Percentiles rank a stretch among this genome's conserved stretches.
These are phyloP conservation scores for Cercophora samala DNA, from an alignment of 495 filamentous ascomycete genomes.

Conservation along the genomic window DNA sequence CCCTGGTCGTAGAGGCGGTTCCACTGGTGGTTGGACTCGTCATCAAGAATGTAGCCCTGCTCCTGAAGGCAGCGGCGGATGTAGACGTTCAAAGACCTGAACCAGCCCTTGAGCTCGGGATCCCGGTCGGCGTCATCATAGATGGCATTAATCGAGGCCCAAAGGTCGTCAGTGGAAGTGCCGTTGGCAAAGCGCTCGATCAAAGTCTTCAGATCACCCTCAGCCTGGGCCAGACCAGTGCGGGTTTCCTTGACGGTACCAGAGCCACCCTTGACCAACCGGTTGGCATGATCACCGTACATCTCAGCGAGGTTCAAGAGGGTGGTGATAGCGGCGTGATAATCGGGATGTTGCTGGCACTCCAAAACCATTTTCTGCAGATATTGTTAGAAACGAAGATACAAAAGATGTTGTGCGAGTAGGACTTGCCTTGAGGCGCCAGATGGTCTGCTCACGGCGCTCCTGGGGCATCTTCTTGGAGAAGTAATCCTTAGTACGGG, in stretches of 20 bases:
- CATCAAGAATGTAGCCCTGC: constrained; percentile 86
- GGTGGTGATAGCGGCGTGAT: constrained; percentile 83
- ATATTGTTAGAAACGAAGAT: constrained; percentile 17
- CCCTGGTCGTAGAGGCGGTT: constrained; percentile 81
- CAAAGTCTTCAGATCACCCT: constrained; percentile 79
- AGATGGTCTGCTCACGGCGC: constrained; percentile 88
- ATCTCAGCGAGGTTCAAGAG: constrained; percentile 79
- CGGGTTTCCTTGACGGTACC: constrained; percentile 68
- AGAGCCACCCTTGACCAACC: constrained; percentile 57
- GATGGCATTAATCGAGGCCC: constrained; percentile 79
- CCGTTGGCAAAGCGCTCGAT: constrained; percentile 95
- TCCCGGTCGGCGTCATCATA: constrained; percentile 91
- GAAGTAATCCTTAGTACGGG: constrained; percentile 68
- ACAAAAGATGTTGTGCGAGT: background rate
- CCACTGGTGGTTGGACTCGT: constrained; percentile 78
- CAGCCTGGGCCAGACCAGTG: constrained; percentile 61
- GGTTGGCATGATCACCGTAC: constrained; percentile 73
- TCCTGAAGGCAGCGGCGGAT: constrained; percentile 81
- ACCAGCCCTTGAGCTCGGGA: constrained; percentile 85
- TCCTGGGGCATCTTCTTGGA: constrained; percentile 84
- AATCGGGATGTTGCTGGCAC: constrained; percentile 90
- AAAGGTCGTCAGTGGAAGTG: constrained; percentile 82
- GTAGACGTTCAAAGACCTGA: constrained; percentile 71
- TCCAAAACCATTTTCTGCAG: constrained; percentile 87
- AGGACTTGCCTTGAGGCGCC: constrained; percentile 66